These are phyloP conservation scores for Phytophthora sp. DNA, from an alignment of 352 stramenopile species.

Conservation along the genomic window DNA sequence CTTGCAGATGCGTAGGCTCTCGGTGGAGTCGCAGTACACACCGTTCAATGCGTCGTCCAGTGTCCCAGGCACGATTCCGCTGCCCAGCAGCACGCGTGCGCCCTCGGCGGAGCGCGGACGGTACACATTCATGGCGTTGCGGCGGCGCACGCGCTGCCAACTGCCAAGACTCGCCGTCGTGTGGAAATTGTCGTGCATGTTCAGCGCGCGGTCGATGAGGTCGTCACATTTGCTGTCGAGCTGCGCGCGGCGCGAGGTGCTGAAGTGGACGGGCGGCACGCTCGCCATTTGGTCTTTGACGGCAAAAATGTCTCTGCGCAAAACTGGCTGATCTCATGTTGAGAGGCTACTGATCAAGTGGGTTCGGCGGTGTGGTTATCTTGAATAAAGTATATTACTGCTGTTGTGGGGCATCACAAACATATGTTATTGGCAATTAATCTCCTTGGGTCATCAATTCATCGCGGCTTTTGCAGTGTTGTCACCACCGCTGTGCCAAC, in stretches of 20 bases:
- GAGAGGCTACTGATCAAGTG: conserved; percentile 16
- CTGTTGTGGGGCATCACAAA: background rate
- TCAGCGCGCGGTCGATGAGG: conserved; percentile 57
- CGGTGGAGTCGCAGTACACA: conserved; percentile 61
- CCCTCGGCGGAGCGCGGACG: conserved; percentile 17
- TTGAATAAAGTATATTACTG: background rate
- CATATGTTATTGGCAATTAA: conserved; percentile 1
- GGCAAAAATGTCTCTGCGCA: conserved; percentile 20
- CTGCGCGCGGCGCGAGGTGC: conserved; percentile 42
- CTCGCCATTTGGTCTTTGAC: conserved; percentile 15
- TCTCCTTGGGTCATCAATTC: conserved; percentile 2
- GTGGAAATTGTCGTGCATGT: conserved; percentile 58
- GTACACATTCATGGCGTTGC: conserved; percentile 59
- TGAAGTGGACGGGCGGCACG: conserved; percentile 43
- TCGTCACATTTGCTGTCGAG: conserved; percentile 58
- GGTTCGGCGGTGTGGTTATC: background rate
- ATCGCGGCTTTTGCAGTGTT: no score
- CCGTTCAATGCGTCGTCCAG: conserved; percentile 55
- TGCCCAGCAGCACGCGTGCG: conserved; percentile 49
- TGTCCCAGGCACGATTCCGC: conserved; percentile 56
- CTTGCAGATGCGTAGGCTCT: conserved; percentile 60
- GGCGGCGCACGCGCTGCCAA: conserved; percentile 58
- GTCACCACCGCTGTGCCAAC: background rate
- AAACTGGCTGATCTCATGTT: conserved; percentile 3
- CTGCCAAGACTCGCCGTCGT: conserved; percentile 33